Conservation (phyloP, 2,329 filamentous ascomycete genomes). For the Hawksworthiomyces lignivorus region DNA sequence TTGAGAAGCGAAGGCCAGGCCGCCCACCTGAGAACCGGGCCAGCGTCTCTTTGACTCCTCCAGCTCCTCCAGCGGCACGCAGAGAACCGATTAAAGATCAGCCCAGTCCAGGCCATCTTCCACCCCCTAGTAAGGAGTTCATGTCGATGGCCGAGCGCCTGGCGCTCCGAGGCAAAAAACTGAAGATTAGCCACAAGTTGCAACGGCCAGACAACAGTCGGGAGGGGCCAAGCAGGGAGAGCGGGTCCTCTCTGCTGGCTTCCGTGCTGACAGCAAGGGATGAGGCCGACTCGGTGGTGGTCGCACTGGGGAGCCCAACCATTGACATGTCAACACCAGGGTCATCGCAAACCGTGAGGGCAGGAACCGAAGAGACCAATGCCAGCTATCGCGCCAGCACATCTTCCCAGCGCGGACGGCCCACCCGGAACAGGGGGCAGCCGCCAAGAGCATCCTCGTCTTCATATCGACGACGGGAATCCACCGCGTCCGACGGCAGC, state of each 20-base stretch:
- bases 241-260: too few species aligned
- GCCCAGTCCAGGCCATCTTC: constrained; percentile 9
- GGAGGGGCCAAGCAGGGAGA: too few species aligned
- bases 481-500: too few species aligned
- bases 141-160: constrained; percentile 53
- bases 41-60: constrained; percentile 2
- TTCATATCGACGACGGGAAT: too few species aligned
- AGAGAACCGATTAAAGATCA: too few species aligned
- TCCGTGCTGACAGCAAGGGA: too few species aligned
- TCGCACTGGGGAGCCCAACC: constrained; percentile 19
- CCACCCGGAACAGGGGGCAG: too few species aligned
- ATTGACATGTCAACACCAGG: constrained; percentile 13
- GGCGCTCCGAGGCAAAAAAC: constrained; percentile 43
- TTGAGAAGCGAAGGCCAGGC: constrained; percentile 24
- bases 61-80: constrained; percentile 6
- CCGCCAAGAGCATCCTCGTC: too few species aligned
- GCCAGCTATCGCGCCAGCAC: constrained; percentile 3
- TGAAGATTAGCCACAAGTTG: constrained; percentile 35
- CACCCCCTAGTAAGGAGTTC: constrained; percentile 24
- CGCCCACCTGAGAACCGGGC: constrained; percentile 24
- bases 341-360: too few species aligned
- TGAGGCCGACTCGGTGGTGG: too few species aligned
- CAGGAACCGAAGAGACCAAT: background rate
- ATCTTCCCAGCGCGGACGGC: constrained; percentile 13
- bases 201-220: background rate